These are phyloP conservation scores for Ilyonectria mors-panacis DNA, from an alignment of 2,329 filamentous ascomycete genomes.

Conservation along the genomic window DNA sequence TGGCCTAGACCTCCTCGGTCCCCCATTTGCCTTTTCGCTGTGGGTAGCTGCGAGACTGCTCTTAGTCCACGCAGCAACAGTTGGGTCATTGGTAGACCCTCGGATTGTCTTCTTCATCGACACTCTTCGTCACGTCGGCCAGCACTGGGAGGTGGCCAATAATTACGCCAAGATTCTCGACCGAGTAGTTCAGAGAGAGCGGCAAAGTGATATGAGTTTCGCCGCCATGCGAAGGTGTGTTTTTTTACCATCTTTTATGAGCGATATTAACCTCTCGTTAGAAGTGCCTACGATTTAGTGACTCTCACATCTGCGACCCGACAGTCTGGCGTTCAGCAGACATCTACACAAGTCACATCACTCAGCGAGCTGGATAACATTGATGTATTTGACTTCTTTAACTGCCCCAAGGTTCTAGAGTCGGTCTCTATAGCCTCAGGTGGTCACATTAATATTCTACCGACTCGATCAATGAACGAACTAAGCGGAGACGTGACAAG, in stretches of 20 bases:
- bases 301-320: constrained; percentile 54
- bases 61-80: constrained; percentile 58
- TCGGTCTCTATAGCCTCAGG: constrained; percentile 32
- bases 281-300: constrained; percentile 58
- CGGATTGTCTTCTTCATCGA: constrained; percentile 62
- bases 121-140: constrained; percentile 58
- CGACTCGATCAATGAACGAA: constrained; percentile 43
- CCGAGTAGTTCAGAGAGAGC: constrained; percentile 55
- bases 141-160: constrained; percentile 61
- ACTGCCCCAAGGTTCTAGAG: constrained; percentile 55
- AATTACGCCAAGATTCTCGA: constrained; percentile 59
- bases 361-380: constrained; percentile 60
- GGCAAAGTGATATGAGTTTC: constrained; percentile 56
- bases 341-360: constrained; percentile 56
- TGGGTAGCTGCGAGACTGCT: constrained; percentile 60
- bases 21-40: constrained; percentile 61
- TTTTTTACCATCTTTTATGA: neutral
- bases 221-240: constrained; percentile 58
- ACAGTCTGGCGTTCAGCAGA: constrained; percentile 56
- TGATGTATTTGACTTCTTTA: constrained; percentile 63
- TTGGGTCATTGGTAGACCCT: constrained; percentile 54
- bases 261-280: constrained; percentile 34
- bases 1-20: constrained; percentile 59
- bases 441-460: constrained; percentile 45
- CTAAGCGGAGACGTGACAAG: constrained; percentile 40